A percentile compares a stretch with the other conserved stretches of the same genome.
phyloP scores from a whole-genome alignment of 2,329 filamentous ascomycete genomes.

The Ambrosiella xylebori region DNA sequence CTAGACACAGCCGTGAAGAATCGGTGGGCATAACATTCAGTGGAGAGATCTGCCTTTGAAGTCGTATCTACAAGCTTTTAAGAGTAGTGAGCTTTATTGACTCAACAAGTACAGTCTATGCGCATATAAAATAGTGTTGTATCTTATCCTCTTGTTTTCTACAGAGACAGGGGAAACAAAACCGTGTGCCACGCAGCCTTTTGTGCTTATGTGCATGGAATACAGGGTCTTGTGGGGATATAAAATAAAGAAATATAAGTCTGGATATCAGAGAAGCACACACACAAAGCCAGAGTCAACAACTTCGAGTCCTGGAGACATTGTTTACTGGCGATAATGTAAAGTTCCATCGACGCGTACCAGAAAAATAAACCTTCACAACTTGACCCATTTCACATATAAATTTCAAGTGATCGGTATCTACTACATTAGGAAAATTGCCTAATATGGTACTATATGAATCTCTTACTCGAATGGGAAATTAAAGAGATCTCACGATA shows the following conservation, averaged over 20 bases:
- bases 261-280: not conserved
- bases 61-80: not conserved
- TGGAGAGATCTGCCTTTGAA: not conserved
- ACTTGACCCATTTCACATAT: not conserved
- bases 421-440: not conserved
- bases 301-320: not conserved
- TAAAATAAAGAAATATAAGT: slow-evolving; percentile 3
- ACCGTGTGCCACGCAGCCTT: not conserved
- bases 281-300: not conserved
- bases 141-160: not conserved
- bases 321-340: not conserved
- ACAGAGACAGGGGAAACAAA: not conserved
- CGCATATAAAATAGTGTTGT: not conserved
- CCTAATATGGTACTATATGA: not conserved
- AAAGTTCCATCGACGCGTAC: not conserved
- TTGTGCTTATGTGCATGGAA: not conserved
- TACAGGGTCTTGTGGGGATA: not conserved
- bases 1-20: not conserved
- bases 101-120: not conserved
- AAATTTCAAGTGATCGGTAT: not conserved
- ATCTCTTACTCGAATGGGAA: not conserved
- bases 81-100: not conserved
- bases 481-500: not conserved
- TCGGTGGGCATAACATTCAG: too few species aligned
- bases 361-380: not conserved